phyloP scores from a whole-genome alignment of 208 protist species.

The Spongospora subterranea region DNA sequence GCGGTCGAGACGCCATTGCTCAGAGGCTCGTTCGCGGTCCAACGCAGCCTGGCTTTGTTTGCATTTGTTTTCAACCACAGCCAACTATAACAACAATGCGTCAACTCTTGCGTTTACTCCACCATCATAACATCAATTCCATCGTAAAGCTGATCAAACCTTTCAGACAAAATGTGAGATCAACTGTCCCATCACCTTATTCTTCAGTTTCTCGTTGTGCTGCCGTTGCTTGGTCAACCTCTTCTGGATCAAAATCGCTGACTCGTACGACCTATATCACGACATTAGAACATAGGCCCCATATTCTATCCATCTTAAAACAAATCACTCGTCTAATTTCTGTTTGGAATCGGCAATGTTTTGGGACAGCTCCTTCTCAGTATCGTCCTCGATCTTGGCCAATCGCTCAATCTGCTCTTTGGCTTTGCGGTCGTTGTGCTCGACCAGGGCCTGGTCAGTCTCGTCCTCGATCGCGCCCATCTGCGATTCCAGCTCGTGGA shows the following conservation, averaged over 20 bases:
- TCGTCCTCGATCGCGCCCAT: neutral
- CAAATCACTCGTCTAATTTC: neutral
- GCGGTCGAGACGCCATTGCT: neutral
- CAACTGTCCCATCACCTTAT: neutral
- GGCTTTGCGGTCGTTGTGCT: neutral
- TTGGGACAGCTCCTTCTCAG: neutral
- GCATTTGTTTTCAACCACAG: conserved; percentile 23
- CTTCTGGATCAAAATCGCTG: conserved; percentile 3
- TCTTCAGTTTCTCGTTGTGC: conserved; percentile 37
- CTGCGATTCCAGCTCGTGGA: neutral
- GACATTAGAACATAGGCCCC: neutral
- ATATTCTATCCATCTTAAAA: neutral
- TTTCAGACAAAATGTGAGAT: too few species aligned
- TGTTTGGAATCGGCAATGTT: neutral
- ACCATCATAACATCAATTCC: too few species aligned
- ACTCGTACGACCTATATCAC: neutral
- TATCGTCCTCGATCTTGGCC: neutral
- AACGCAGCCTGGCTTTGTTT: neutral
- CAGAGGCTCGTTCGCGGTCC: neutral
- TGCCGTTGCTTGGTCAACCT: neutral
- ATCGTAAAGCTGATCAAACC: too few species aligned
- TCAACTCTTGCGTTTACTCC: too few species aligned
- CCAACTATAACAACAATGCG: too few species aligned
- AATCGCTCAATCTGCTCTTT: conserved; percentile 19
- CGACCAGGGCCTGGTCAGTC: neutral